Percentiles rank a stretch among this genome's conserved stretches.
phyloP scores from a whole-genome alignment of 768 basidiomycete genomes.

The Dendrothele bispora region DNA sequence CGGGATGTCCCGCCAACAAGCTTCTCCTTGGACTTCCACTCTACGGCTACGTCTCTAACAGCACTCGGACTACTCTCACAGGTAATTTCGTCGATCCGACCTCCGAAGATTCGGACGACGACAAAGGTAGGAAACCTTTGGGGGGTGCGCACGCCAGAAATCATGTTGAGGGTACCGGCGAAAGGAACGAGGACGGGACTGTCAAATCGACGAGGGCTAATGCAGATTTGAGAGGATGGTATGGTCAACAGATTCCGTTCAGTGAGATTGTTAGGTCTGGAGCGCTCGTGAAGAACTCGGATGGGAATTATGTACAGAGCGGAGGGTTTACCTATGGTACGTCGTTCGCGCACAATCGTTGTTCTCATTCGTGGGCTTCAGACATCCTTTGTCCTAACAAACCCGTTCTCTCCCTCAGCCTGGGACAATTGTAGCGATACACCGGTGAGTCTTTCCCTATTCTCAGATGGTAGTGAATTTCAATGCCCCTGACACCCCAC shows the following conservation, averaged over 20 bases:
- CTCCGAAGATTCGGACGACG: conserved; percentile 38
- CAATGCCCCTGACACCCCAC: conserved; percentile 19
- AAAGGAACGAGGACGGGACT: conserved; percentile 5
- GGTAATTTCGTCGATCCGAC: conserved; percentile 36
- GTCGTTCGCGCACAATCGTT: too few relatives aligned
- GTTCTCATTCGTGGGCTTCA: neutral
- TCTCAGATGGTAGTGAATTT: too few relatives aligned
- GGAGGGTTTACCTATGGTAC: conserved; percentile 53
- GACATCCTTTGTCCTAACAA: too few relatives aligned
- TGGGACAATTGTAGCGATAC: conserved; percentile 75
- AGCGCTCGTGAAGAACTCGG: conserved; percentile 43
- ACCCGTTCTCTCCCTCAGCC: conserved; percentile 30
- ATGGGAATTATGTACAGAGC: conserved; percentile 43
- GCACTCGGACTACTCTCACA: conserved; percentile 42
- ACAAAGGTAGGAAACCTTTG: conserved; percentile 42
- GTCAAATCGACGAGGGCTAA: too few relatives aligned
- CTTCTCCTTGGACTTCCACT: conserved; percentile 66
- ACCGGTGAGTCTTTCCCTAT: conserved; percentile 44
- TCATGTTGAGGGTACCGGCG: too few relatives aligned
- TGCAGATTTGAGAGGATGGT: conserved; percentile 41
- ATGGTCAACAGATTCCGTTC: conserved; percentile 55
- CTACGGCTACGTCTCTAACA: conserved; percentile 65
- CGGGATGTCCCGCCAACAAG: conserved; percentile 66
- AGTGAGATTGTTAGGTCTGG: conserved; percentile 44
- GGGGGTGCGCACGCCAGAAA: conserved; percentile 42